Evolutionary conservation across 1,139 yeast species (phyloP).

Genomic region (Pichiaceae sp.): DNA sequence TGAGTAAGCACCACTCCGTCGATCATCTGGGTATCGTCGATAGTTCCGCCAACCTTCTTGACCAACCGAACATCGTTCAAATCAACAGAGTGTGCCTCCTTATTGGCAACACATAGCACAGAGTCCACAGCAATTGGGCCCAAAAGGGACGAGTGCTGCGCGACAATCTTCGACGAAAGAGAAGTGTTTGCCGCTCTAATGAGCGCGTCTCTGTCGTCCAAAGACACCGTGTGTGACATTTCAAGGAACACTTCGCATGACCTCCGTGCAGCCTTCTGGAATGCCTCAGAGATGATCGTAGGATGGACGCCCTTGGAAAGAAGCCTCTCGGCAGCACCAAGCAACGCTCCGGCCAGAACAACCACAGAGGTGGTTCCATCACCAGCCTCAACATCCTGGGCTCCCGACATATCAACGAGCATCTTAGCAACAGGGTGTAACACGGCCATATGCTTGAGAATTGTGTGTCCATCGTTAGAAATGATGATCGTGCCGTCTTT

Average conservation of each 20-base stretch:
- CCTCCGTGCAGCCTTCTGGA: conserved; percentile 86
- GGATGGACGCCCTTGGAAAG: conserved; percentile 93
- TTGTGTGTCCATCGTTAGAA: conserved; percentile 97
- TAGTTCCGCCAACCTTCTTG: conserved; percentile 95
- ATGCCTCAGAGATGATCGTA: conserved; percentile 86
- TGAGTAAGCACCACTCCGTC: conserved; percentile 94
- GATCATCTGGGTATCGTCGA: conserved; percentile 88
- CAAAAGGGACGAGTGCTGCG: conserved; percentile 76
- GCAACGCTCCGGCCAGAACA: conserved; percentile 84
- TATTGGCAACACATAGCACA: conserved; percentile 56
- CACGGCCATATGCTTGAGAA: conserved; percentile 93
- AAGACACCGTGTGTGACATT: conserved; percentile 72
- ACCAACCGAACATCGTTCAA: conserved; percentile 79
- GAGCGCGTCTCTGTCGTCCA: conserved; percentile 72
- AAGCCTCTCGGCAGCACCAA: conserved; percentile 90
- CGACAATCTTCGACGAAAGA: conserved; percentile 86
- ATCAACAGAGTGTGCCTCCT: conserved; percentile 60
- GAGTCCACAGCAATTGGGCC: conserved; percentile 96
- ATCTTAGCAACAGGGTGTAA: conserved; percentile 97
- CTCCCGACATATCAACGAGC: conserved; percentile 95
- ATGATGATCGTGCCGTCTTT: conserved; percentile 87
- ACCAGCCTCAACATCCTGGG: conserved; percentile 98
- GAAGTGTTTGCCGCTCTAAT: conserved; percentile 93
- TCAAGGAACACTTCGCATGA: conserved; percentile 79
- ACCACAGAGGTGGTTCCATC: conserved; percentile 99